Evolutionary conservation across 2,329 filamentous ascomycete species (phyloP), one percentile per base, ranked within the genome.

Genomic region (Aureobasidium sp.): DNA sequence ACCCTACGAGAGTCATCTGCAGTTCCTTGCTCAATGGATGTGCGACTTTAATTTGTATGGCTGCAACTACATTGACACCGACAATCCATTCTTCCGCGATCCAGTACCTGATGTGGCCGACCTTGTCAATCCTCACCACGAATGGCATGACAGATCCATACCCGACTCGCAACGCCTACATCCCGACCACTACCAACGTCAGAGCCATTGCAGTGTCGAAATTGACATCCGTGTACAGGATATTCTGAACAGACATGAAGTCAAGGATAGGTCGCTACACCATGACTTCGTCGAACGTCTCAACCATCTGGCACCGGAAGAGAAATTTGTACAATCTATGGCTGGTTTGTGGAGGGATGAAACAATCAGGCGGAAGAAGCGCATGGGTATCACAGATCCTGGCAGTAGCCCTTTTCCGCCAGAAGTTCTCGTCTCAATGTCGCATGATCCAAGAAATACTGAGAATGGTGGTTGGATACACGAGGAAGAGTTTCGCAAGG

Each of bases 11-110:
- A 91, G 90, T 21, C 95, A 99, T 72, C 74, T 97, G 64, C 91
- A 96, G 70, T 97, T 92, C 72, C 77, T 97, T 9, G 81, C 94
- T 10, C 95, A 99, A 75, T 99, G 95, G 84, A 97, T 99, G 94
- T 89, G 88, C 66, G 95, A 99, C 73, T 99, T 95, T 78, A 99
- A 97, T 71, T 79, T 99, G 66, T 97, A 96, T 72, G 95, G 95
- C 7, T 99, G 94, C 71, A 87, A 85, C 61, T 95, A 93, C 68
- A 85, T 97, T 66, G 84, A 93, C 62, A 88, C 85, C 55, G 79
- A 79, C 10, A 89, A 85, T 65, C 84, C 86, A 1, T 80, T 77
- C 32, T 97, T 96, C 70, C 85, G 94, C 60, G 79, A 80, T 2
- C 91, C 91, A 0, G 78, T 97, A 2, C 92, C 92, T 0, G 77